Base-by-base conservation (phyloP, 1,284 basidiomycete genomes). In the Mycena citricolor region DNA sequence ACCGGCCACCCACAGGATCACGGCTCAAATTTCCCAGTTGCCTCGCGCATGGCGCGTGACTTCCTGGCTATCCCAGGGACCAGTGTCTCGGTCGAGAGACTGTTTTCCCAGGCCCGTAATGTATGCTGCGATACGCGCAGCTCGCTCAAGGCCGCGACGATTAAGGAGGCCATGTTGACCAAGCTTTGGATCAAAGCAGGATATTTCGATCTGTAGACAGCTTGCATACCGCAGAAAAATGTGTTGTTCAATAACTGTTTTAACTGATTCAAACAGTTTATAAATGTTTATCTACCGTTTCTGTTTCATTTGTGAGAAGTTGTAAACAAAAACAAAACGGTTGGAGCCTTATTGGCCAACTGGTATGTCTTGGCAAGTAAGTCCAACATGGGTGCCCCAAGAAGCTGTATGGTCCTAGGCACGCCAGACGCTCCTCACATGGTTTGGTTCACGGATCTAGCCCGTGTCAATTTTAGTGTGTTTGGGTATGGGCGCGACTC, bases 71-170 rank as follows among this genome's bases (percentile, higher is more conserved):
- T 68, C 42, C 64, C 62, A 5, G 64, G 56, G 7, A 23, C 54
- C 41, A 33, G 61, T 34, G 12, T 25, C 29, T 29, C 61, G 54
- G 45, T 54, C 58, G 23, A 62, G 49, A 4, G 52, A 22, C 42
- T 65, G 59, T 43, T 67, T 59, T 67, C 65, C 3, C 61, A 56
- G n/a, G 62, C 61, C 2, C 51, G 61, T 4, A 61, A 65, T 34
- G 55, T 65, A 24, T 66, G 63, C 21, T 37, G 32, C 23, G 32
- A 49, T 8, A 14, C 32, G 13, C 42, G 47, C 14, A 28, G 22
- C 4, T 36, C n/a, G 10, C 25, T 26, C 8, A 29, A 37, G 23
- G 35, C 35, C 8, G 26, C 28, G 11, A 39, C 37, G 11, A 39
- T 39, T 21, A 39, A 12, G 23, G 14, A 8, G 25, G 37, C 37